Evolutionary conservation across 1,284 basidiomycete species (phyloP), one percentile per base, ranked within the genome.

Genomic region (Neolentinus lepideus): DNA sequence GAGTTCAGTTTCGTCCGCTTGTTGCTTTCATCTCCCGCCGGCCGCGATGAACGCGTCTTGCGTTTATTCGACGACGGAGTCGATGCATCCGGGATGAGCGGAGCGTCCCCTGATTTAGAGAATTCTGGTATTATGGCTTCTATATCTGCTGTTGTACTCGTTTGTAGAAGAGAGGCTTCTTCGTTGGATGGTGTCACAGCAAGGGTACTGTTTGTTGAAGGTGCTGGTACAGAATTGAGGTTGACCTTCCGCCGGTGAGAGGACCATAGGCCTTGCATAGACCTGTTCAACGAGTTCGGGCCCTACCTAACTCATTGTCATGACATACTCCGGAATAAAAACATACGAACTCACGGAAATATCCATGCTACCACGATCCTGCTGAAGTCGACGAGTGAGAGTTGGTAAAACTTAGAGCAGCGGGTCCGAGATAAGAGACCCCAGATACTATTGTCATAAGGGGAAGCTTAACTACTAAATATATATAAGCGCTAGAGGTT

Each of bases 251-350:
- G 77, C 36, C 83, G 71, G 54, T 88, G 85, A 10, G 71, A 74
- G 0, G 83, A 80, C 88, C 88, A 90, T 26, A 88, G 74, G 21
- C 80, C 82, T 68, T 88, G 87, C 83, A 89, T 87, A 21, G 86
- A 88, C 55, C 77, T 76, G 68, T 90, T 90, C 60, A 90, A 72
- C 16, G 79, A 69, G 71, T 89, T 89, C 60, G 84, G 78, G 56
- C 79, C 81, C 86, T 88, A 64, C 69, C 81, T 84, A 70, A 52
- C 55, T 36, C 26, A 10, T 26, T 29, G 47, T 47, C 25, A 38
- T 51, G 56, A 54, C 46, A 29, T 56, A 26, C 33, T 22, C 19
- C 29, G 21, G 3, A 21, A 24, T 19, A 11, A 27, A 3, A 27
- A 3, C 3, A 35, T 11, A 26, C 3, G 27, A 31, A 59, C 62